Percentiles rank a stretch among this genome's conserved stretches.
Conservation (phyloP, 2,329 filamentous ascomycete genomes). For the Colletotrichum neosansevieriae region DNA sequence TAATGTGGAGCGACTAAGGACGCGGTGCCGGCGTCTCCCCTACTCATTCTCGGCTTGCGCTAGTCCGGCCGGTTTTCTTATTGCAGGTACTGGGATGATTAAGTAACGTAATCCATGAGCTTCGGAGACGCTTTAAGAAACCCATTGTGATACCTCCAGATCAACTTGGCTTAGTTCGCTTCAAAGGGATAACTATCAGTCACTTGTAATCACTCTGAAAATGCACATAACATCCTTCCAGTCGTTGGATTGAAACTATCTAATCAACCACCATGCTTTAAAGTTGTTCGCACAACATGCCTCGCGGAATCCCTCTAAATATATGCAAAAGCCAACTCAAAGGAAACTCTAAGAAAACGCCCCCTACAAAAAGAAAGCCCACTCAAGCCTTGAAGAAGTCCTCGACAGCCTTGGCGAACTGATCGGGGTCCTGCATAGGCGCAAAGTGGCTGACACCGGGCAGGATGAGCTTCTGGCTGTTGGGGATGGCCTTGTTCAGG, state of each 20-base stretch:
- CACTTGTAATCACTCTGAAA: no score
- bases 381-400: slow-evolving; percentile 44
- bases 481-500: slow-evolving; percentile 51
- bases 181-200: no score
- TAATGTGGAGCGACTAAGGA: no score
- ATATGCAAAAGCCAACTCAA: neutral
- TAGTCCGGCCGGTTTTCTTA: no score
- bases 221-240: neutral
- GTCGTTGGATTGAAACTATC: slow-evolving; percentile 12
- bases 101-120: no score
- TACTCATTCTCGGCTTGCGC: no score
- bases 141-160: no score
- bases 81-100: no score
- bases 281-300: neutral
- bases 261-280: neutral
- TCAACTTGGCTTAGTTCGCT: no score
- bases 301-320: neutral
- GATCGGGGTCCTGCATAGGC: slow-evolving; percentile 54
- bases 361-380: neutral
- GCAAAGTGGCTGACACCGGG: slow-evolving; percentile 57
- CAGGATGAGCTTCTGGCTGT: slow-evolving; percentile 52
- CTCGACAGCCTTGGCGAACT: slow-evolving; percentile 49
- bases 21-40: no score
- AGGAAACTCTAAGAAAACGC: neutral
- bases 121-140: no score